Base-by-base conservation (phyloP, 768 basidiomycete genomes). In the Tulasnella sp. region DNA sequence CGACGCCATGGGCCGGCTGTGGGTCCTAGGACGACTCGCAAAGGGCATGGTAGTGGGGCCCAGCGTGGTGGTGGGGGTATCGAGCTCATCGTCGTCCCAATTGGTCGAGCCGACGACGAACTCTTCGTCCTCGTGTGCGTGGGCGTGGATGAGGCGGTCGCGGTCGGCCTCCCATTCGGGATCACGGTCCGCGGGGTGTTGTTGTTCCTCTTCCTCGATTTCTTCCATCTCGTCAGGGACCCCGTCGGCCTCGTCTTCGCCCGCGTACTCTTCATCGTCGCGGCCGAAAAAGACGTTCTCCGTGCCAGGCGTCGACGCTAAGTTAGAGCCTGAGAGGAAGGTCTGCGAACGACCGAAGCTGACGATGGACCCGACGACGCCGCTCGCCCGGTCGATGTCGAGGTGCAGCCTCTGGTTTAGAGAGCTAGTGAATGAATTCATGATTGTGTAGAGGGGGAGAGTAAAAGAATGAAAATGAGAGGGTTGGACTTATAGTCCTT, bases 341-440 rank as follows among this genome's bases (percentile, higher is more conserved):
- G 76, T 77, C 69, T 77, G 76, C 29, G 76, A 45, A 17, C 76
- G 69, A 14, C 39, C 49, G 70, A 38, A 71, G 49, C 69, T 76
- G 34, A 72, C 37, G 76, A 77, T 14, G 31, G 76, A 77, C 22
- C 52, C 76, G 22, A 77, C 71, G 40, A 77, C 76, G 45, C 76
- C 70, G 76, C 76, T 71, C 37, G 38, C 31, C 12, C 49, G 19
- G 58, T 74, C 73, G 36, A 38, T 38, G 52, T 49, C 52, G 73
- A 74, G 52, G 39, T 74, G 54, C 14, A 38, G 54, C 34, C 52
- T 29, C 36, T 54, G 72, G 72, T 36, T 54, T 15, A 72, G 22
- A 9, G 72, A 54, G 40, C 40, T 72, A 31, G 58, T 64, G 58
- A 64, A 34, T 12, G 58, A 64, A 29, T 64, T 64, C 58, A 64